Base-by-base conservation (phyloP, 805 yeast species). In the Gaillardinia entomophila region DNA sequence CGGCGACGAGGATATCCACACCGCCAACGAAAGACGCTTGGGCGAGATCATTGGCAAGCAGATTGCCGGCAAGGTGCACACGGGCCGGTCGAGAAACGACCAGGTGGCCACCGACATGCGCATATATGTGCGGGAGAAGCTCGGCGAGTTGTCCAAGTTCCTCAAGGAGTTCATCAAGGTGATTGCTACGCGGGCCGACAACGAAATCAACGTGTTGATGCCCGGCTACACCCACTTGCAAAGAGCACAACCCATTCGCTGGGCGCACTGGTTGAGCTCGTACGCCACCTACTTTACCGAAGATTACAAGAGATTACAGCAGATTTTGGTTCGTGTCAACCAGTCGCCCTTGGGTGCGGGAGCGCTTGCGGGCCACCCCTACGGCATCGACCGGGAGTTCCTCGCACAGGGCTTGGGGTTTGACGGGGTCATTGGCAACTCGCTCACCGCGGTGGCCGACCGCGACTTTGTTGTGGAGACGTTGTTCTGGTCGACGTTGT, bases 71-170 rank as follows among this genome's bases (percentile, higher is more conserved):
- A 92, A 92, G 52, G 97, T 92, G 19, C 99, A 92, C 60, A 92
- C 99, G n/a, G 99, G 99, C 40, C 79, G 99, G 56, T 85, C 96
- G 29, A 80, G 99, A 73, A 92, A 92, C 53, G 99, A 92, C 60
- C 99, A 92, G 68, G 97, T 89, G 32, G 98, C 96, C 28, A 90
- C 97, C n/a, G 98, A 92, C 55, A 86, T 92, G 95, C 76, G 99
- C 60, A 77, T 92, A 17, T 90, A 76, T 46, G 96, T 92, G 35
- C 81, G 96, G 51, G 89, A 81, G 48, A 75, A 78, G 43, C 66
- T 92, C 41, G 71, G 65, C n/a, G 70, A 81, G 49, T 56, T 86
- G 32, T 65, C 75, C 3, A 66, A 66, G 12, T 65, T 75, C 36
- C 66, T 82, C 45, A 73, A 71, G 37, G 62, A 60, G n/a, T 73